These are phyloP conservation scores for Arthrobotrys sphaeroides DNA, from an alignment of 2,329 filamentous ascomycete species.

Conservation along the genomic window DNA sequence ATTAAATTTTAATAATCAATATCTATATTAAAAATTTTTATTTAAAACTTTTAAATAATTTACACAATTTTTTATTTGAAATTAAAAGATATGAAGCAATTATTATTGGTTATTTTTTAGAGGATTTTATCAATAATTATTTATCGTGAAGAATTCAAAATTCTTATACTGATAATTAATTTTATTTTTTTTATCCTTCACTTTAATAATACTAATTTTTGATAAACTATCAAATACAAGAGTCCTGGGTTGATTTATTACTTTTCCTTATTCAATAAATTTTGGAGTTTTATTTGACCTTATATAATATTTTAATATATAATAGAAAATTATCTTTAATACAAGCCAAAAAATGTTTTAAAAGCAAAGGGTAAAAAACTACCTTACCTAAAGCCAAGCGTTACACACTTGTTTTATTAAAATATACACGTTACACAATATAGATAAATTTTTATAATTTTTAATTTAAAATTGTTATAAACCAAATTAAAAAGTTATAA, in stretches of 20 bases:
- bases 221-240: neutral
- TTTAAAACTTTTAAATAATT: too few species aligned
- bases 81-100: too few species aligned
- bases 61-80: too few species aligned
- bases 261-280: conserved; percentile 15
- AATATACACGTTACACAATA: conserved; percentile 55
- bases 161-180: too few species aligned
- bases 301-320: conserved; percentile 12
- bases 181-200: too few species aligned
- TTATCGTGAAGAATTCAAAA: too few species aligned
- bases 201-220: neutral
- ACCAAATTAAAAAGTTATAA: conserved; percentile 52
- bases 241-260: neutral
- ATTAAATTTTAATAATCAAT: too few species aligned
- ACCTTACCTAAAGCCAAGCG: conserved; percentile 59
- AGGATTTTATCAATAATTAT: too few species aligned
- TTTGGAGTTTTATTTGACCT: neutral
- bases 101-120: too few species aligned
- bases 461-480: conserved; percentile 33
- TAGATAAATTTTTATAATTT: conserved; percentile 45
- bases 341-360: conserved; percentile 58
- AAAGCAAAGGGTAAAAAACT: conserved; percentile 59
- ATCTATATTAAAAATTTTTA: too few species aligned
- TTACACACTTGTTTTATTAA: conserved; percentile 11
- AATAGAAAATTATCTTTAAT: conserved; percentile 46